Evolutionary conservation across 257 asterid genomes (phyloP), one percentile per base, ranked within the genome.

Genomic region (Penstemon newberryi): DNA sequence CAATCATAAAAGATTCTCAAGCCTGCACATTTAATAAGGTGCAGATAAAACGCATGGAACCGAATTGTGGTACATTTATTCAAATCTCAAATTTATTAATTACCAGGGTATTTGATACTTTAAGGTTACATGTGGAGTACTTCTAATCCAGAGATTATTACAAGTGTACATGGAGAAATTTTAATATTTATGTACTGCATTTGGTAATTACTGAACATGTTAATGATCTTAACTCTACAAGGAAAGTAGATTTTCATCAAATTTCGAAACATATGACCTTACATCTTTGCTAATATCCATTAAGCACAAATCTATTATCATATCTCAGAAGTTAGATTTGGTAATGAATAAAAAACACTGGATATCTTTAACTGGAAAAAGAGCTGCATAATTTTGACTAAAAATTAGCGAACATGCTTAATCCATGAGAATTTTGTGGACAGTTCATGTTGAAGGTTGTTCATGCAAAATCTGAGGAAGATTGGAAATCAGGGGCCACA

Each of bases 161-260:
- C 33, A 25, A 25, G 33, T 25, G 33, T 25, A 1, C 33, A 25
- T 25, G 33, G 33, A 25, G 33, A 25, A 1, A 25, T 25, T 15
- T 25, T 25, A 25, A 25, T 25, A 25, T 25, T 25, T 25, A 25
- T 25, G 2, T 0, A 25, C 33, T 25, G 33, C 33, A 25, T 25
- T 25, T 25, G 72, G 47, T 64, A 8, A 38, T 15, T 57, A 12
- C 44, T 39, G 25, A 12, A 58, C 10, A 57, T 57, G 49, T 3
- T 65, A 4, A 66, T 40, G 49, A 13, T 56, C 45, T 63, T 42
- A 33, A 39, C 41, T 55, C 15, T 41, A 36, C 33, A 39, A 52
- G 61, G 38, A 41, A 11, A 13, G 52, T 39, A 11, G 50, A 59
- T 59, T 59, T 9, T 59, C 64, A 54, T 38, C 13, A 59, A n/a